phyloP scores from a whole-genome alignment of 1,284 basidiomycete genomes.

The Cerrena zonata region DNA sequence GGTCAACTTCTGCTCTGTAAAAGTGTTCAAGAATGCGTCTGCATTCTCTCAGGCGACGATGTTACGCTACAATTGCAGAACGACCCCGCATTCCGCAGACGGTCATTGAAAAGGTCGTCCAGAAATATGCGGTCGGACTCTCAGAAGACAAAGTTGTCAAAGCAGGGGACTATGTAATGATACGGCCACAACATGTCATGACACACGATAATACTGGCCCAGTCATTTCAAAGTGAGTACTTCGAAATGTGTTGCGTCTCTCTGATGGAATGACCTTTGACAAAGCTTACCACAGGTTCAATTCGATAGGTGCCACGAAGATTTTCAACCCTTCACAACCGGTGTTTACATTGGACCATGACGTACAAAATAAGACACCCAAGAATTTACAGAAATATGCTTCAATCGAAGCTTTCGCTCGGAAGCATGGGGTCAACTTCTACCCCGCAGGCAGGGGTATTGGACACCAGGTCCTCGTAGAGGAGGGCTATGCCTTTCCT shows the following conservation, averaged over 20 bases:
- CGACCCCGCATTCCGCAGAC: constrained; percentile 64
- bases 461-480: constrained; percentile 90
- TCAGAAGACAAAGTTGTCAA: constrained; percentile 72
- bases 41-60: constrained; percentile 15
- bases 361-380: constrained; percentile 93
- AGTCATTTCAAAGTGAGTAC: constrained; percentile 84
- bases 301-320: constrained; percentile 86
- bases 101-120: constrained; percentile 95
- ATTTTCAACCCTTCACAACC: constrained; percentile 81
- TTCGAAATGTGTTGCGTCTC: constrained; percentile 1
- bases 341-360: constrained; percentile 96
- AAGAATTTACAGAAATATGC: constrained; percentile 94
- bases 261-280: not conserved
- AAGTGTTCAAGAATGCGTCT: not conserved
- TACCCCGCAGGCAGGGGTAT: constrained; percentile 98
- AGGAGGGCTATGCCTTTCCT: constrained; percentile 95
- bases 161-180: constrained; percentile 99
- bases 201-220: constrained; percentile 98
- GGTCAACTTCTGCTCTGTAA: not conserved
- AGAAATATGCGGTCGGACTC: constrained; percentile 90
- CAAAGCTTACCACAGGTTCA: constrained; percentile 58
- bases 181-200: constrained; percentile 95
- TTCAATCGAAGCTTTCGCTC: constrained; percentile 87
- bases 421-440: constrained; percentile 85
- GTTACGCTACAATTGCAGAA: constrained; percentile 32